Percentiles rank a stretch among this genome's conserved stretches.
Conservation (phyloP, 441 rosid genomes). For the Dalechampia spathulata region DNA sequence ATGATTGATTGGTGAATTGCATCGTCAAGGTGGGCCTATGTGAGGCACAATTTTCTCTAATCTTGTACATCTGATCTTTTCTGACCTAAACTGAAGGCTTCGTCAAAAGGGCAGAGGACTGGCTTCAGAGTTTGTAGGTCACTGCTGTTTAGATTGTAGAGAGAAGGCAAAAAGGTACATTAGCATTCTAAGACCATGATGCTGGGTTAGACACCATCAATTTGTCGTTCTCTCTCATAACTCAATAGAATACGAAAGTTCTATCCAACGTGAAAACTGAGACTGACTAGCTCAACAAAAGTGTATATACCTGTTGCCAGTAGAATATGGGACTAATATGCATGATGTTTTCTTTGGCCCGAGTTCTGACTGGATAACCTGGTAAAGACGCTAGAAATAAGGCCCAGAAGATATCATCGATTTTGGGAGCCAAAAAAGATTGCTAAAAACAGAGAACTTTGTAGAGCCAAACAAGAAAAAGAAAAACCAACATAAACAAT, state of each 20-base stretch:
- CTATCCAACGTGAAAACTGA: slow-evolving; percentile 7
- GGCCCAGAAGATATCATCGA: slow-evolving; percentile 13
- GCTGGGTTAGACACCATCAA: slow-evolving; percentile 22
- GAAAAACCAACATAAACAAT: neutral
- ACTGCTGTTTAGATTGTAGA: slow-evolving; percentile 71
- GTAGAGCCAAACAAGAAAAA: neutral
- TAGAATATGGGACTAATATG: slow-evolving; percentile 40
- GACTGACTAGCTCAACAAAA: slow-evolving; percentile 10
- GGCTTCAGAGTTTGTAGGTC: slow-evolving; percentile 81
- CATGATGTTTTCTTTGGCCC: slow-evolving; percentile 71
- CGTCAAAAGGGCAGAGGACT: slow-evolving; percentile 42
- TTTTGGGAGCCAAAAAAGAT: neutral
- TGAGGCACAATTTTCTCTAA: slow-evolving; percentile 28
- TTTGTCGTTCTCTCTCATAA: slow-evolving; percentile 10
- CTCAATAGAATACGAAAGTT: slow-evolving; percentile 8
- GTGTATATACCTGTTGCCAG: slow-evolving; percentile 36
- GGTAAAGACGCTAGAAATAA: slow-evolving; percentile 44
- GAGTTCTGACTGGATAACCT: slow-evolving; percentile 83
- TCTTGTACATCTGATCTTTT: slow-evolving; percentile 29
- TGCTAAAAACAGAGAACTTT: slow-evolving; percentile 4
- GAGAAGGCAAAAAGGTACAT: slow-evolving; percentile 48
- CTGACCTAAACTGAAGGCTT: slow-evolving; percentile 33
- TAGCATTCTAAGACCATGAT: slow-evolving; percentile 30
- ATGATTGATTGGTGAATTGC: slow-evolving; percentile 27
- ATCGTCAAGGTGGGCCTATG: slow-evolving; percentile 29